Percentiles rank a stretch among this genome's conserved stretches.
Conservation (phyloP, 768 basidiomycete genomes). For the Termitomyces sp. region DNA sequence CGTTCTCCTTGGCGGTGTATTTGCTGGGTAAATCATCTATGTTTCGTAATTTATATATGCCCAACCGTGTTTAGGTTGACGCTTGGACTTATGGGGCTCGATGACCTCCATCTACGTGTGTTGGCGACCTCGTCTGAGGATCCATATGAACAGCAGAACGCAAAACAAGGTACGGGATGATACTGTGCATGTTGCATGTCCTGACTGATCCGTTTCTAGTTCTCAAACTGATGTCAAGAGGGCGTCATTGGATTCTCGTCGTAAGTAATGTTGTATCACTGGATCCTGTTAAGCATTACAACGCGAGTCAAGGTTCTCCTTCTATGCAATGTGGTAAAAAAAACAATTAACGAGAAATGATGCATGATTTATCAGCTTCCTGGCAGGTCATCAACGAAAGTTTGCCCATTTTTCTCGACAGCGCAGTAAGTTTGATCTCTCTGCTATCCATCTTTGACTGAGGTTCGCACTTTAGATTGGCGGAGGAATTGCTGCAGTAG, state of each 20-base stretch:
- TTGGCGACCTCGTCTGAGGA: conserved; percentile 80
- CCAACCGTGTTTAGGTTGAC: conserved; percentile 53
- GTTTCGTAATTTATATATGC: background rate
- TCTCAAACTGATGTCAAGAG: conserved; percentile 48
- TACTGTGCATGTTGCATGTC: background rate
- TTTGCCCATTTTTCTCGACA: conserved; percentile 77
- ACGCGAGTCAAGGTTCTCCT: conserved; percentile 58
- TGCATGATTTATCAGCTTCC: background rate
- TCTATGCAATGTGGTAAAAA: conserved; percentile 77
- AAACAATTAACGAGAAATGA: background rate
- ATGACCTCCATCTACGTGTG: conserved; percentile 86
- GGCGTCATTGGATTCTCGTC: conserved; percentile 92
- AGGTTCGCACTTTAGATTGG: conserved; percentile 27
- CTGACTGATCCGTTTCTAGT: conserved; percentile 27
- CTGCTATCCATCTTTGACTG: background rate
- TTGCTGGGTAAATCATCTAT: conserved; percentile 67
- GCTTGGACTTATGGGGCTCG: conserved; percentile 89
- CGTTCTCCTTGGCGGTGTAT: conserved; percentile 84
- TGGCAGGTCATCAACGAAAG: conserved; percentile 74
- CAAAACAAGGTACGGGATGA: conserved; percentile 51
- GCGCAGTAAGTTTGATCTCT: conserved; percentile 42
- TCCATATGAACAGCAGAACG: conserved; percentile 57
- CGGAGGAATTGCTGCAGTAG: conserved; percentile 71
- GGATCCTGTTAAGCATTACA: background rate
- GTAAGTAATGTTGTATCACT: conserved; percentile 33